Conservation (phyloP, 2,329 filamentous ascomycete species). For the Fusarium sp. region DNA sequence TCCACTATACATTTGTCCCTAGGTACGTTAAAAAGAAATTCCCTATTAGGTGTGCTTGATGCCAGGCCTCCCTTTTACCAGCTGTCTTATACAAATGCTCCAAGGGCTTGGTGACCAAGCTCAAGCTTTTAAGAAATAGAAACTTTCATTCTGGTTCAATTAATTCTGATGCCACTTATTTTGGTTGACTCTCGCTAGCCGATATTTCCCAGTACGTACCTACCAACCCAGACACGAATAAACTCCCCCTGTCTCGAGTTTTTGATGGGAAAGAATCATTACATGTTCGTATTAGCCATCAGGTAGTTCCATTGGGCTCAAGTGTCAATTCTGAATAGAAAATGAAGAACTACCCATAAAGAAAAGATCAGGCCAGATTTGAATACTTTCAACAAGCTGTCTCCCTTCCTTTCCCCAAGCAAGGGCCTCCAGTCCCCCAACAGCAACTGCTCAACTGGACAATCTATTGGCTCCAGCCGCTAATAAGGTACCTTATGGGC, state of each 20-base stretch:
- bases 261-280: background rate
- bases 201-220: background rate
- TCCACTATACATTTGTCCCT: background rate
- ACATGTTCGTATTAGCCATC: background rate
- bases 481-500: constrained; percentile 14
- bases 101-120: background rate
- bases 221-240: background rate
- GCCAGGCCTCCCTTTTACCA: background rate
- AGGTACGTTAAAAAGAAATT: too few relatives aligned
- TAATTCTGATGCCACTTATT: background rate
- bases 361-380: constrained; percentile 5
- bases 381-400: background rate
- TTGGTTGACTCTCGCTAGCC: background rate
- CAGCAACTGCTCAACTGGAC: background rate
- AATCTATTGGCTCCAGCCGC: constrained; percentile 32
- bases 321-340: background rate
- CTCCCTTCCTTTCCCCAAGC: constrained; percentile 3
- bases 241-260: background rate
- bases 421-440: constrained; percentile 17
- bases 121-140: background rate
- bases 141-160: background rate
- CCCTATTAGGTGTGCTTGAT: background rate
- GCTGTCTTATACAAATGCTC: background rate
- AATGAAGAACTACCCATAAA: background rate
- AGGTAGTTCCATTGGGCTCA: too few relatives aligned